These are phyloP conservation scores for Tulasnella sp. DNA, from an alignment of 768 basidiomycete species.

Conservation along the genomic window DNA sequence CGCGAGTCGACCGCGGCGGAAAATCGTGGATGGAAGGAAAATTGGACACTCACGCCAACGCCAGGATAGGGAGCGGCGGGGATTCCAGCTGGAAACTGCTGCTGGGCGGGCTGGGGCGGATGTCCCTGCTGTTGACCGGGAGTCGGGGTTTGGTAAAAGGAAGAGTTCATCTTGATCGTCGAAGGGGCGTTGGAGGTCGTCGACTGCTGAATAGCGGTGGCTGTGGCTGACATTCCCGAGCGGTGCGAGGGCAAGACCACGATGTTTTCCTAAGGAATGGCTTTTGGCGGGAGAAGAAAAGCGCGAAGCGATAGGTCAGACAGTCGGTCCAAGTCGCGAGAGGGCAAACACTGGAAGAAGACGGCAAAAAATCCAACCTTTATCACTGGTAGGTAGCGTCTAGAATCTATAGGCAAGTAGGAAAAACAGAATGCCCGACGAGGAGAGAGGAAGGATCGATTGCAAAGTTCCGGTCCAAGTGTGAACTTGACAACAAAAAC, in stretches of 20 bases:
- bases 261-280: neutral
- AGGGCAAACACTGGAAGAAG: too few species aligned
- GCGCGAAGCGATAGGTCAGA: too few species aligned
- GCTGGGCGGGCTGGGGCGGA: constrained; percentile 6
- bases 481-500: too few species aligned
- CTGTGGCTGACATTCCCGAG: constrained; percentile 1
- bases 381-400: too few species aligned
- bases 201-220: constrained; percentile 1
- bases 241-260: neutral
- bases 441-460: too few species aligned
- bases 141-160: neutral
- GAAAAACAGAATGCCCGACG: too few species aligned
- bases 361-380: too few species aligned
- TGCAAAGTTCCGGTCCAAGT: too few species aligned
- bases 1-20: neutral
- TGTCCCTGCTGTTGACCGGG: constrained; percentile 1
- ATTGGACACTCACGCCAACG: neutral
- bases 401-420: too few species aligned
- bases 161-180: constrained; percentile 6
- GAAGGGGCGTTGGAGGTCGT: neutral
- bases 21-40: too few species aligned
- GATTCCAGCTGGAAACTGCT: neutral
- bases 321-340: too few species aligned
- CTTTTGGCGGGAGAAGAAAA: neutral
- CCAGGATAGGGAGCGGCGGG: neutral